Evolutionary conservation across 2,329 filamentous ascomycete species (phyloP), one percentile per base, ranked within the genome.

Genomic region (Leptographium wingfieldii): DNA sequence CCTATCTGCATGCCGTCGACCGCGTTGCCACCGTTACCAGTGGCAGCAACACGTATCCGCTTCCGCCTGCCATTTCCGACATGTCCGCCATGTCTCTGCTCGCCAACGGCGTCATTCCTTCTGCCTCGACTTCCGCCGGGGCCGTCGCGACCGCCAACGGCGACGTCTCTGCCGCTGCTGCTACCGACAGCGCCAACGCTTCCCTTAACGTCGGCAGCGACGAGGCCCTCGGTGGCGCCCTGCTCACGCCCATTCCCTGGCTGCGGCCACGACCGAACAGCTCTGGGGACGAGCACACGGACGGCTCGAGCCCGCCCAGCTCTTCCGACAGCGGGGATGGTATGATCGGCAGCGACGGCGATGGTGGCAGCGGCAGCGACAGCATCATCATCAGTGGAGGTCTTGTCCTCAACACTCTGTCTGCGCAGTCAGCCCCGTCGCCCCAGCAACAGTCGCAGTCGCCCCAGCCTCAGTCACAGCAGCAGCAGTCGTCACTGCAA

Each of bases 171-270:
- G 72, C 73, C 63, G 71, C 69, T n/a, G 25, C 68, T 64, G 72
- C 73, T 63, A 71, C 69, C n/a, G 19, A 52, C 38, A 6, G 25
- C 19, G 10, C 25, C 14, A 29, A n/a, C 25, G 35, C 33, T 1
- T 31, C 33, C n/a, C 46, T 49, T 3, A 70, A 73, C 0, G 75
- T 92, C 7, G 92, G 90, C 2, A 90, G 88, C 56, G 92, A 97
- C 67, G 92, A 96, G 70, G 87, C 87, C 14, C 76, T 97, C 1
- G 92, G 92, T 27, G 94, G 94, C 7, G 94, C 94, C 0, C 77
- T 96, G 22, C 77, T 99, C 56, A 97, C 92, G 1, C 94, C 92
- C 0, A 97, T 99, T 60, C 89, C 92, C 0, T 99, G 94, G 94
- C 76, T 97, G 57, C 65, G 70, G 25, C 78, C 73, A 31, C 72